These are phyloP conservation scores for Hypoxylon sp. DNA, from an alignment of 2,329 filamentous ascomycete species.

Conservation along the genomic window DNA sequence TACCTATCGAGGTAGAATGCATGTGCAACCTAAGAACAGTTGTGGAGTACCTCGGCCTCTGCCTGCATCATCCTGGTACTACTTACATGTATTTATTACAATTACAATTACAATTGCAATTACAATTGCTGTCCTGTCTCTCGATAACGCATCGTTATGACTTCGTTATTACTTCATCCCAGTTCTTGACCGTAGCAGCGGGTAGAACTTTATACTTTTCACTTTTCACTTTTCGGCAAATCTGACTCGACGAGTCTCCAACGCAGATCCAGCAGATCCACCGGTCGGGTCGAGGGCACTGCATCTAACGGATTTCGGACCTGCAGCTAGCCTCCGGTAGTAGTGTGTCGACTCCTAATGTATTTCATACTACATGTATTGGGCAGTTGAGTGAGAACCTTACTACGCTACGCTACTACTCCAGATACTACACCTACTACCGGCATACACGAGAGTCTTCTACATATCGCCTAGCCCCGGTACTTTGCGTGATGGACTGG, in stretches of 20 bases:
- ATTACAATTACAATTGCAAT: conserved; percentile 16
- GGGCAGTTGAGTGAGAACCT: conserved; percentile 24
- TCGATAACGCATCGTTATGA: conserved; percentile 23
- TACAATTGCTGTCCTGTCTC: conserved; percentile 16
- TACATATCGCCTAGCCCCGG: conserved; percentile 20
- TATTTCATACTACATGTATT: conserved; percentile 20
- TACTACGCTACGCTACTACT: conserved; percentile 18
- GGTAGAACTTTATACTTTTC: not conserved
- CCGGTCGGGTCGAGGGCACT: conserved; percentile 20
- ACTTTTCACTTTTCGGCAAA: conserved; percentile 15
- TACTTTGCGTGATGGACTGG: conserved; percentile 21
- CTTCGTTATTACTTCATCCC: conserved; percentile 16
- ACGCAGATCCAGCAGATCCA: not conserved
- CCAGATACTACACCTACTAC: conserved; percentile 19
- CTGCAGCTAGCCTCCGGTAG: conserved; percentile 43
- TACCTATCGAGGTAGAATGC: conserved; percentile 25
- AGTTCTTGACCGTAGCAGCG: not conserved
- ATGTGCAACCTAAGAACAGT: conserved; percentile 22
- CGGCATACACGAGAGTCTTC: conserved; percentile 39
- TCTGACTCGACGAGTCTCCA: conserved; percentile 8
- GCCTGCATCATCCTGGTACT: conserved; percentile 24
- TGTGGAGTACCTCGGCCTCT: conserved; percentile 16
- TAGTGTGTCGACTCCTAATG: conserved; percentile 21
- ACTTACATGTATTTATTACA: conserved; percentile 20
- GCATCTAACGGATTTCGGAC: conserved; percentile 25